Evolutionary conservation across 2,329 filamentous ascomycete species (phyloP).

Genomic region (Hypoxylon sp.): DNA sequence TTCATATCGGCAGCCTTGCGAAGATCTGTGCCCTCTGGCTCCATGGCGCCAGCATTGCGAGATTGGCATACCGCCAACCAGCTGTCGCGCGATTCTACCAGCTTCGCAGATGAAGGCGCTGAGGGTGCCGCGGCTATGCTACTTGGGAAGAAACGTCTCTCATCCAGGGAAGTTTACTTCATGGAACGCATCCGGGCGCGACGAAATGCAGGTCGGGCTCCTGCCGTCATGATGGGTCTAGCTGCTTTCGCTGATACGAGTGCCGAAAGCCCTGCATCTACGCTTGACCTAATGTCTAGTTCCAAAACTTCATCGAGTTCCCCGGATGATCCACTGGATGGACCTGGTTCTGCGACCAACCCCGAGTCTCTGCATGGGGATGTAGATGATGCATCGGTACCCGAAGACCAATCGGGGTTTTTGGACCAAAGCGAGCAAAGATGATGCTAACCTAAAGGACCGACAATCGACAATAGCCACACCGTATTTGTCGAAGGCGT

Average conservation of each 20-base stretch:
- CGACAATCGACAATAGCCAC: neutral
- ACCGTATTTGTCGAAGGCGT: no score
- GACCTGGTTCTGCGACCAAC: neutral
- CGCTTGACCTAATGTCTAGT: neutral
- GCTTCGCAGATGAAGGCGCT: slow-evolving; percentile 36
- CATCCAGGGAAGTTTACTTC: slow-evolving; percentile 27
- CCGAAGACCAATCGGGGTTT: neutral
- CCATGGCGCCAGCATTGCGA: slow-evolving; percentile 42
- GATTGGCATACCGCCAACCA: slow-evolving; percentile 48
- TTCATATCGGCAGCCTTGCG: slow-evolving; percentile 42
- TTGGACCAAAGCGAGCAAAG: neutral
- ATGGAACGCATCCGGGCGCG: slow-evolving; percentile 41
- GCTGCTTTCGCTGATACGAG: slow-evolving; percentile 35
- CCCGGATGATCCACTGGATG: neutral
- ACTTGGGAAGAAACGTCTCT: slow-evolving; percentile 35
- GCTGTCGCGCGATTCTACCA: slow-evolving; percentile 35
- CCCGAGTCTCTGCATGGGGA: neutral
- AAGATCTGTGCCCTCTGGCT: slow-evolving; percentile 39
- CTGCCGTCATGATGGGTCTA: slow-evolving; percentile 43
- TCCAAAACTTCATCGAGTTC: neutral
- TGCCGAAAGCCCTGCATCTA: neutral
- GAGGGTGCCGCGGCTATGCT: slow-evolving; percentile 40
- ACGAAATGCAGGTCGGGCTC: slow-evolving; percentile 26
- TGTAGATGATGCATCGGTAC: neutral
- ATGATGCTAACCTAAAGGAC: slow-evolving; percentile 1